Conservation (phyloP, 192 early-diverging fungal genomes). For the Coemansia brasiliensis region DNA sequence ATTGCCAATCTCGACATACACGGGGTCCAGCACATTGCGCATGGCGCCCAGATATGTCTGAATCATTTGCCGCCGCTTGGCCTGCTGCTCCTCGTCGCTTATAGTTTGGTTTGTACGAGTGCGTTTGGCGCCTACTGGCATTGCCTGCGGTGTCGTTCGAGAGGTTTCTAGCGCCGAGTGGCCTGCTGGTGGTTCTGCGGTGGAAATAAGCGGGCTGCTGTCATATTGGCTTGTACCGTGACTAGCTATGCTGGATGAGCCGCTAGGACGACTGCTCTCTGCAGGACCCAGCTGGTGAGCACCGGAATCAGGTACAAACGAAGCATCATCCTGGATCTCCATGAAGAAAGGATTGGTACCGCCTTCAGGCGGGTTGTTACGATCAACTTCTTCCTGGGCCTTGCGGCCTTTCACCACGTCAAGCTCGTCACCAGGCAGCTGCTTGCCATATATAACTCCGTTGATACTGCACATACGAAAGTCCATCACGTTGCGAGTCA, state of each 20-base stretch:
- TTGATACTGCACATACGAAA: slow-evolving; percentile 91
- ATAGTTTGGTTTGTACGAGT: slow-evolving; percentile 12
- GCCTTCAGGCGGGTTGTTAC: slow-evolving; percentile 53
- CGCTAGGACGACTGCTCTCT: slow-evolving; percentile 22
- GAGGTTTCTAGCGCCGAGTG: too few species aligned
- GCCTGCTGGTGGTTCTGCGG: slow-evolving; percentile 11
- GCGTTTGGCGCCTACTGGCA: too few species aligned
- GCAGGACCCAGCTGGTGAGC: too few species aligned
- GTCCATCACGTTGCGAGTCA: slow-evolving; percentile 95
- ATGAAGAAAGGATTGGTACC: slow-evolving; percentile 41
- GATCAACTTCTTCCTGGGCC: slow-evolving; percentile 58
- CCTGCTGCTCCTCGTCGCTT: slow-evolving; percentile 34
- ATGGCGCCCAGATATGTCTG: slow-evolving; percentile 59
- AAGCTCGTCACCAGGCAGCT: slow-evolving; percentile 66
- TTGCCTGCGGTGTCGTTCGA: too few species aligned
- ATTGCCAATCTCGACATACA: slow-evolving; percentile 62
- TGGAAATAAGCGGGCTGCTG: slow-evolving; percentile 48
- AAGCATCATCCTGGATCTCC: slow-evolving; percentile 41
- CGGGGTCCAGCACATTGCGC: slow-evolving; percentile 65
- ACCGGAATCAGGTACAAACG: too few species aligned
- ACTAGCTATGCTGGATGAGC: slow-evolving; percentile 31
- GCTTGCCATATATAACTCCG: slow-evolving; percentile 83
- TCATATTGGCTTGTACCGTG: slow-evolving; percentile 47
- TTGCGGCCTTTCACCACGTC: slow-evolving; percentile 58
- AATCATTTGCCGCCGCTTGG: slow-evolving; percentile 52